Percentiles rank a stretch among this genome's conserved stretches.
These are phyloP conservation scores for Sclerospora graminicola DNA, from an alignment of 352 stramenopile species.

Conservation along the genomic window DNA sequence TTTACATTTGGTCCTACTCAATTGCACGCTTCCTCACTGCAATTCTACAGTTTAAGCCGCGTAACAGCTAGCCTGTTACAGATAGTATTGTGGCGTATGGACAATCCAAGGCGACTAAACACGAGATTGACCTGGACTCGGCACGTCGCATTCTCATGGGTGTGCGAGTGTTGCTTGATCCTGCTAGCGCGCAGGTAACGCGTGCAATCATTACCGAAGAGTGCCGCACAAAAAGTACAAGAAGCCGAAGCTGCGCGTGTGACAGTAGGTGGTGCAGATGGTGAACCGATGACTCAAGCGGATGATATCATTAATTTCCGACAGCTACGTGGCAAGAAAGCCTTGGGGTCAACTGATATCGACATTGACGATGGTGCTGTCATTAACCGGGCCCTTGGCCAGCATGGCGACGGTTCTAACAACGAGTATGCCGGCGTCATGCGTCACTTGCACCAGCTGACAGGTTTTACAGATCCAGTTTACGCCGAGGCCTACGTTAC, in stretches of 20 bases:
- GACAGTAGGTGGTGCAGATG: constrained; percentile 24
- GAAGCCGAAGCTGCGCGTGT: constrained; percentile 43
- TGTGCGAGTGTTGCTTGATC: constrained; percentile 92
- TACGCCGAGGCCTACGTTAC: no score
- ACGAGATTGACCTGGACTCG: constrained; percentile 91
- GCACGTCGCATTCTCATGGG: constrained; percentile 93
- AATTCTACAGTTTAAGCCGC: no score
- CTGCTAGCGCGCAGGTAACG: constrained; percentile 47
- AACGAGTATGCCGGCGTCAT: no score
- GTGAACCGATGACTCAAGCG: constrained; percentile 59
- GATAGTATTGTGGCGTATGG: constrained; percentile 64
- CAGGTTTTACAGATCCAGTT: constrained; percentile 98
- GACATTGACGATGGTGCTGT: constrained; percentile 97
- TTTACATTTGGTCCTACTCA: no score
- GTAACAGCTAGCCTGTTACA: no score
- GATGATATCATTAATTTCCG: no score
- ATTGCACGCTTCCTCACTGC: no score
- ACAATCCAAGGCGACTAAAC: constrained; percentile 62
- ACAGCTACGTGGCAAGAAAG: no score
- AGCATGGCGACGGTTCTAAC: no score
- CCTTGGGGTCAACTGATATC: constrained; percentile 90
- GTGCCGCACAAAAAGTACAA: constrained; percentile 54
- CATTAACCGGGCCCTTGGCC: constrained; percentile 89
- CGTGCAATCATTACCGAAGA: constrained; percentile 73
- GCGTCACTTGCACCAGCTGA: constrained; percentile 97